phyloP scores from a whole-genome alignment of 192 early-diverging fungal species.

The Jimgerdemannia flammicorona region DNA sequence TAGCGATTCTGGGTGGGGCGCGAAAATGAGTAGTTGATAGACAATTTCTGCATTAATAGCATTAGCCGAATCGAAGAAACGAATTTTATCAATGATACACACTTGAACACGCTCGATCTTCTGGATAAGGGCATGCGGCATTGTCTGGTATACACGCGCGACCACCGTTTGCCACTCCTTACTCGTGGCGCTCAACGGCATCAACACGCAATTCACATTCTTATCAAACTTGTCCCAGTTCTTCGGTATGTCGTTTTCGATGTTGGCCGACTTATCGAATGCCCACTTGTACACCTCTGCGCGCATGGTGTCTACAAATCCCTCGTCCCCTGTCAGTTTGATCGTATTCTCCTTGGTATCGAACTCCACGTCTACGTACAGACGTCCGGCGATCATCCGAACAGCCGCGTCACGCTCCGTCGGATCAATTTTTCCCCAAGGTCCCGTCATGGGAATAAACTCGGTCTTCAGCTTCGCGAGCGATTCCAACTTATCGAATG shows the following conservation, averaged over 20 bases:
- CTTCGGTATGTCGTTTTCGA: background rate
- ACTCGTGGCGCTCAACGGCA: background rate
- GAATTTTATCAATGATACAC: background rate
- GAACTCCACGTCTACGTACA: too few species aligned
- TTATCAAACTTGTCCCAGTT: background rate
- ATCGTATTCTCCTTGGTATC: too few species aligned
- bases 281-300: background rate
- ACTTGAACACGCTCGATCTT: background rate
- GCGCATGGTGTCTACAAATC: background rate
- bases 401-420: too few species aligned
- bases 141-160: background rate
- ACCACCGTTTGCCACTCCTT: background rate
- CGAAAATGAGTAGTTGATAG: background rate
- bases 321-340: too few species aligned
- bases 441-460: too few species aligned
- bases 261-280: background rate
- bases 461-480: too few species aligned
- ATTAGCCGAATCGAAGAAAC: background rate
- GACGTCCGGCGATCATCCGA: too few species aligned
- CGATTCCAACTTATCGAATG: too few species aligned
- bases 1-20: background rate
- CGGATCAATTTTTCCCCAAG: too few species aligned
- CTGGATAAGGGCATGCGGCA: background rate
- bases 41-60: background rate
- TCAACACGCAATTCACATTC: background rate